A percentile compares a stretch with the other conserved stretches of the same genome.
Evolutionary conservation across 306 rosid genomes (phyloP).

Genomic region (Pterocarpus macrocarpus): DNA sequence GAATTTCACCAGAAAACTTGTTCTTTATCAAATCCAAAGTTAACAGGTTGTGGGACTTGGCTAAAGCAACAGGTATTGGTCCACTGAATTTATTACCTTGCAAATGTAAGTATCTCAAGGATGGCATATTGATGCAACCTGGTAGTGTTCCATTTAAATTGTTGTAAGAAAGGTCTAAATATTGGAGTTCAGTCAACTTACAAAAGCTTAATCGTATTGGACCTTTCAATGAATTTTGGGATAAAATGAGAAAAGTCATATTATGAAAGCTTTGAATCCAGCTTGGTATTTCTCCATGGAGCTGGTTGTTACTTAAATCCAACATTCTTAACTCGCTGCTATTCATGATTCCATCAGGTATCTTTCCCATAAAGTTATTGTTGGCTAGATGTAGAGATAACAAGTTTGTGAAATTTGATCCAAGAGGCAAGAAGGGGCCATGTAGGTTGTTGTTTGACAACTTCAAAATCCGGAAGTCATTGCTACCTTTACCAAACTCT

Average conservation of each 20-base stretch:
- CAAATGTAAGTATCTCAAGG: neutral
- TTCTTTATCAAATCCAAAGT: conserved; percentile 37
- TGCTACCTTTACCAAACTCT: neutral
- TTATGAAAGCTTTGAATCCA: conserved; percentile 23
- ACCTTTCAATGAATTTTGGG: conserved; percentile 16
- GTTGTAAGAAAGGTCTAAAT: neutral
- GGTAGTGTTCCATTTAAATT: neutral
- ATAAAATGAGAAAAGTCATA: conserved; percentile 1
- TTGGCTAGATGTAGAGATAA: neutral
- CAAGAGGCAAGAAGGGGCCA: neutral
- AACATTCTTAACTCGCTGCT: neutral
- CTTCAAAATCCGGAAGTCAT: neutral
- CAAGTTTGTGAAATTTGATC: conserved; percentile 19
- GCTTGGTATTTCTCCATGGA: conserved; percentile 6
- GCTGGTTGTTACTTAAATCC: conserved; percentile 30
- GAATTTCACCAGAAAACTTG: conserved; percentile 32
- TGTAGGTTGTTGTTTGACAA: conserved; percentile 29
- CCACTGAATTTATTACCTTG: neutral
- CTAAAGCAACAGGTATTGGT: neutral
- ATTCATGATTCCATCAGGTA: neutral
- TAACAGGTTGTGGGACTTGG: neutral
- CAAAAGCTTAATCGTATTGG: neutral
- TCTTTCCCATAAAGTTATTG: conserved; percentile 1
- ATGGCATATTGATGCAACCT: neutral
- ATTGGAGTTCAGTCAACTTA: neutral